Evolutionary conservation across 345 rosid species (phyloP).

Genomic region (Kandelia obovata): DNA sequence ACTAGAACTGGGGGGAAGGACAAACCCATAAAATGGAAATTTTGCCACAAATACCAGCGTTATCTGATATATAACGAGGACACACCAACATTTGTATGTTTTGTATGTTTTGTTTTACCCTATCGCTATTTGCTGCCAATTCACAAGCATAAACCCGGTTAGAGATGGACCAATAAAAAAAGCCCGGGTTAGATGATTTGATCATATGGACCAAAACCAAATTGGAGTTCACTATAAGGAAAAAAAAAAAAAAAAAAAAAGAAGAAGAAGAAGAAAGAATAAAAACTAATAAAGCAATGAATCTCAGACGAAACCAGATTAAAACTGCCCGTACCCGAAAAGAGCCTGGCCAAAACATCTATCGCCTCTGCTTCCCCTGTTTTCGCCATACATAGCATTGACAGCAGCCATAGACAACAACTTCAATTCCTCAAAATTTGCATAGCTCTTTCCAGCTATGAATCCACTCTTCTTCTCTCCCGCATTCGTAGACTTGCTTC

Average conservation of each 20-base stretch:
- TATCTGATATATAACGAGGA: no score
- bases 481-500: conserved; percentile 67
- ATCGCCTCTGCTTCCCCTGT: conserved; percentile 30
- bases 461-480: conserved; percentile 53
- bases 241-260: background rate
- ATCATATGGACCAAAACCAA: no score
- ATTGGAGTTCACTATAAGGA: no score
- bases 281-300: background rate
- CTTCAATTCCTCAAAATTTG: conserved; percentile 56
- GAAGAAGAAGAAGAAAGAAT: background rate
- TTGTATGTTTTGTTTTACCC: no score
- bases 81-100: no score
- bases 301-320: conserved; percentile 1
- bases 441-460: conserved; percentile 64
- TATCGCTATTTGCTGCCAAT: no score
- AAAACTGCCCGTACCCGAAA: conserved; percentile 45
- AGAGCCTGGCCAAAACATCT: conserved; percentile 28
- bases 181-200: no score
- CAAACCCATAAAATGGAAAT: no score
- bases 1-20: no score
- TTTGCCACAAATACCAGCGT: no score
- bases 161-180: no score
- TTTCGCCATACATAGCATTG: conserved; percentile 47
- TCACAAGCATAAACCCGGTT: no score
- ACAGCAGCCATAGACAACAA: conserved; percentile 54